Percentiles rank a stretch among this genome's conserved stretches.
phyloP scores from a whole-genome alignment of 768 basidiomycete species.

The Hypsizygus marmoreus region DNA sequence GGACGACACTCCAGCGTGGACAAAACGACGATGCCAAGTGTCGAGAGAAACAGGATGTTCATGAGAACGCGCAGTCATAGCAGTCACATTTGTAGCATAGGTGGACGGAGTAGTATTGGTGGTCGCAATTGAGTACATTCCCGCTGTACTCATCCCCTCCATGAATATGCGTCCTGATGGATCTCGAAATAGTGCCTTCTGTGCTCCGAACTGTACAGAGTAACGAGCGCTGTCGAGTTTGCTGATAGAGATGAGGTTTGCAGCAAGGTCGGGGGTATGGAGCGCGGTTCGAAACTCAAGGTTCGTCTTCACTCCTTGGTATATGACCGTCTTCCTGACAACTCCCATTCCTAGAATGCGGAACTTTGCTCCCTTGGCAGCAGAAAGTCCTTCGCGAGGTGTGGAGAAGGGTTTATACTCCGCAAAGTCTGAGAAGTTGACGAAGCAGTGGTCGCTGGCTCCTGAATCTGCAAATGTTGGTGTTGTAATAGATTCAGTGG shows the following conservation, averaged over 20 bases:
- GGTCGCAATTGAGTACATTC: not conserved
- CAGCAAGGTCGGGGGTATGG: not conserved
- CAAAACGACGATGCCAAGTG: conserved; percentile 28
- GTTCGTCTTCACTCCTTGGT: too few relatives aligned
- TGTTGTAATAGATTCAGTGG: too few relatives aligned
- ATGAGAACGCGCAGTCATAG: conserved; percentile 13
- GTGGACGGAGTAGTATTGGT: too few relatives aligned
- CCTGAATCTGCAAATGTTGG: conserved; percentile 3
- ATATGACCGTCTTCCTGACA: not conserved
- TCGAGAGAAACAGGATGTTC: conserved; percentile 21
- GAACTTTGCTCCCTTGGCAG: not conserved
- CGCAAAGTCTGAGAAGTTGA: not conserved
- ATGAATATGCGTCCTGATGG: not conserved
- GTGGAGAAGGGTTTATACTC: not conserved
- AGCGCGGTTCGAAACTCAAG: not conserved
- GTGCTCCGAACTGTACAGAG: not conserved
- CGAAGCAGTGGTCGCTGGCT: conserved; percentile 3
- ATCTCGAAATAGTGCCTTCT: not conserved
- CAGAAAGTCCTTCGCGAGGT: not conserved
- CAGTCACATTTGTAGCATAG: not conserved
- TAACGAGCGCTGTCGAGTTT: not conserved
- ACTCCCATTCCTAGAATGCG: not conserved
- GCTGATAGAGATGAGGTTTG: conserved; percentile 4
- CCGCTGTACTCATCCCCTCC: not conserved
- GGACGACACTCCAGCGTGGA: conserved; percentile 15